A percentile compares a stretch with the other conserved stretches of the same genome.
These are phyloP conservation scores for Boletus bicolor DNA, from an alignment of 768 basidiomycete species.

Conservation along the genomic window DNA sequence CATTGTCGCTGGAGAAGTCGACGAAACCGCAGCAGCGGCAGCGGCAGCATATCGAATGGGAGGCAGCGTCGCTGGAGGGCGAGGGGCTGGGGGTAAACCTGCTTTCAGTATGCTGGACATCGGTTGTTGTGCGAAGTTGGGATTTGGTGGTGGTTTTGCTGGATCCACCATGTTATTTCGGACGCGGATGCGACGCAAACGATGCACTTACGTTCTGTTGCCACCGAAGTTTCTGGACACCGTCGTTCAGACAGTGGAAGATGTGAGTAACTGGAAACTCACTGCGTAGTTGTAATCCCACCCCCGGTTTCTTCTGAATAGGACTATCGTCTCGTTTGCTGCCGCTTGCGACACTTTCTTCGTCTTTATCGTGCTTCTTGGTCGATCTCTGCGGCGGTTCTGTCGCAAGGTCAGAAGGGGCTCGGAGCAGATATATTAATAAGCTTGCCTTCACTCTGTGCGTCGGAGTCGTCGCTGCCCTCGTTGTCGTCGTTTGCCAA, in stretches of 20 bases:
- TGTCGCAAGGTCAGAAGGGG: slow-evolving; percentile 22
- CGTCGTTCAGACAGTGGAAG: slow-evolving; percentile 14
- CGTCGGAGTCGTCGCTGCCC: slow-evolving; percentile 68
- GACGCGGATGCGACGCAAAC: neutral
- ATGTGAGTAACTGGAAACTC: slow-evolving; percentile 31
- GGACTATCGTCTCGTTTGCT: slow-evolving; percentile 75
- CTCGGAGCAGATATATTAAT: neutral
- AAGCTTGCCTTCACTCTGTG: slow-evolving; percentile 63
- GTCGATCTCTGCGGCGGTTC: slow-evolving; percentile 65
- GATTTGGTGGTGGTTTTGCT: slow-evolving; percentile 71
- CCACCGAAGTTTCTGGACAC: slow-evolving; percentile 59
- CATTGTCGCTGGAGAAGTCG: slow-evolving; percentile 20
- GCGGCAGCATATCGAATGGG: slow-evolving; percentile 92
- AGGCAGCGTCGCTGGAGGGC: slow-evolving; percentile 54
- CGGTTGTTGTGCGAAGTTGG: slow-evolving; percentile 79
- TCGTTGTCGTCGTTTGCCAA: slow-evolving; percentile 70
- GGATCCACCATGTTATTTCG: slow-evolving; percentile 7
- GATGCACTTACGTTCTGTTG: slow-evolving; percentile 49
- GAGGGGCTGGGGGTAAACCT: slow-evolving; percentile 56
- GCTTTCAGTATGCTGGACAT: slow-evolving; percentile 74
- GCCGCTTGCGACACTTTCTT: slow-evolving; percentile 69
- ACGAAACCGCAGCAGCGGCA: slow-evolving; percentile 52
- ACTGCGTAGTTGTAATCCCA: slow-evolving; percentile 68
- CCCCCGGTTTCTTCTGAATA: slow-evolving; percentile 71
- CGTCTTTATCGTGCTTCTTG: slow-evolving; percentile 72